Evolutionary conservation across 176 grass and related monocot species (phyloP), one percentile per base, ranked within the genome.

Genomic region (Carex parvula): DNA sequence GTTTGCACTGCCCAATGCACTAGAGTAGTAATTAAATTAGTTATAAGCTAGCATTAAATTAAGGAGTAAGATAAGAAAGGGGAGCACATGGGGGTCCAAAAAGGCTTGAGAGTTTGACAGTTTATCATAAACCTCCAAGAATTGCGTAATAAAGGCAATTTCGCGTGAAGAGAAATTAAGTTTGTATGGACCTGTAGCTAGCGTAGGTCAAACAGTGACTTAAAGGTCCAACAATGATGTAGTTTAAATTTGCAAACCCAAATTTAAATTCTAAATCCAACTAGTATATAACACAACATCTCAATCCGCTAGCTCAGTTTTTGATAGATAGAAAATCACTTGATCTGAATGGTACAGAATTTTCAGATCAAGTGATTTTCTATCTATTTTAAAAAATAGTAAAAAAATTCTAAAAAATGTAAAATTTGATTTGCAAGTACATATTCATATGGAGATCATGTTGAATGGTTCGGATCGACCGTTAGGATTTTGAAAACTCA

Each of bases 1-100:
- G 62, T 83, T 69, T 82, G 83, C 83, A 61, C 90, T 90, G 85
- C 90, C 81, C 88, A 70, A 89, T 84, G 61, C 56, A 70, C 18
- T 84, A 68, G 13, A 48, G 60, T 60, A 81, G 15, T 30, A 60
- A 82, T 75, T 59, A 64, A 18, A 22, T 21, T 61, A 30, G 60
- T 81, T 2, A 84, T 33, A 52, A 56, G 11, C 3, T 33, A 33
- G 4, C 44, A 84, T 3, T 82, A 82, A 82, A 82, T 82, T 82
- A 82, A 48, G 80, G 80, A 82, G 80, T 52, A 83, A 68, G 80
- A 68, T 30, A 69, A 83, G 80, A 83, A 52, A 3, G 39, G 58
- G 44, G 17, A 83, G 80, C 80, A 83, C 80, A 83, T 83, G 80
- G 80, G 37, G 33, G 2, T 4, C 5, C 4, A 37, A 37, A 66